Base-by-base conservation (phyloP, 108 stramenopile genomes). In the Stephanodiscus triporus region DNA sequence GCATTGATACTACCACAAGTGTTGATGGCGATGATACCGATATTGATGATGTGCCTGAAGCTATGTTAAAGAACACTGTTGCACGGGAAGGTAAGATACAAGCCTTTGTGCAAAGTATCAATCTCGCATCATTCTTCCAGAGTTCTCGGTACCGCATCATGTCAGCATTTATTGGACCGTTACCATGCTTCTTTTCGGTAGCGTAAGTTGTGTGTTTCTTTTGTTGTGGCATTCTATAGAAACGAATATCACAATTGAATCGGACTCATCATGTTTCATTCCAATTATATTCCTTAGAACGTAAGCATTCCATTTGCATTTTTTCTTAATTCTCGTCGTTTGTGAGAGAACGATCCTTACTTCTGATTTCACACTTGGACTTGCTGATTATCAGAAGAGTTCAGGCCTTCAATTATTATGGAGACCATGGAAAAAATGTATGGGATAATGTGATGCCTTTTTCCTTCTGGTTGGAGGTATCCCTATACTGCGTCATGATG, bases 401-500 rank as follows among this genome's bases (percentile, higher is more conserved):
- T n/a, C 75, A 82, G 23, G 48, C 37, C 13, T 82, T 82, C 51
- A 76, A 82, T 40, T 72, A 67, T 23, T 14, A 23, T 11, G 58
- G 51, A 55, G 74, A 70, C 4, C 14, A 62, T 26, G 68, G 72
- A 48, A 13, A 14, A 5, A 75, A 56, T 43, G 69, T 67, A 7
- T 76, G 47, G 20, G 43, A 79, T 19, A 30, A 84, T 20, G 1
- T 16, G 6, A 65, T 69, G 22, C 14, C 23, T 1, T 59, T 54
- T 23, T 34, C 47, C 5, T 94, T 92, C 68, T 94, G 90, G 88
- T 19, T 77, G 24, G 89, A 90, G 75, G 57, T 75, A 6, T 51
- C 72, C 2, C 77, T 69, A 34, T 77, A 83, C 40, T 66, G 77
- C 43, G 68, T 67, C 26, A 83, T 80, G 79, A 81, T 89, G 38